Base-by-base conservation (phyloP, 2,329 filamentous ascomycete genomes). In the Parastagonospora nodorum region DNA sequence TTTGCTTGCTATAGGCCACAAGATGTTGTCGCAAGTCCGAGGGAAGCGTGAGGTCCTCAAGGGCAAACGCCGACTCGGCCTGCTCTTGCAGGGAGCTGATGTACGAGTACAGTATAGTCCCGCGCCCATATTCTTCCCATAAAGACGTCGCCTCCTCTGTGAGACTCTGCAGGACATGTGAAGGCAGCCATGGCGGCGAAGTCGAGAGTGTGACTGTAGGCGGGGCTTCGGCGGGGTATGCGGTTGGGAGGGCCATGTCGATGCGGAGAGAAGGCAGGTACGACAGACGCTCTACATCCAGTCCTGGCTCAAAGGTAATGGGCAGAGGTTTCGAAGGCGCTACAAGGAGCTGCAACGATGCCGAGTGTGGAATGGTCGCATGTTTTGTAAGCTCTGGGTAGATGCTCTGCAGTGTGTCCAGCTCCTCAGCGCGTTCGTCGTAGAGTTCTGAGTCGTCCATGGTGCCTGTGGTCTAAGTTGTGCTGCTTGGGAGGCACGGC, bases 1-100 rank as follows among this genome's bases (percentile, higher is more conserved):
- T 86, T 54, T 87, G 86, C 51, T 84, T 86, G 66, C 96, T 89
- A 63, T 89, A 91, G 58, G 92, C 88, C 37, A 96, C 73, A 11
- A 97, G 79, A 5, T 86, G 82, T 14, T 90, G 83, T 73, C 90
- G 89, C 48, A 83, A 58, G 3, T 77, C 72, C 5, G 73, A 71
- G 0, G 81, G 68, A 11, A 86, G 69, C 19, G 71, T 72, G n/a
- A 84, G 64, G 28, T 74, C 67, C 9, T 76, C 67, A 6, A 85
- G 68, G 24, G 77, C 80, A 63, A 86, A 86, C 1, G 77, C 77
- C 4, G 74, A 73, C 59, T 86, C 83, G 1, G 82, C 79, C 16
- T 81, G 74, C 66, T 85, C 82, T 59, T 86, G 83, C 2, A 87
- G 72, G 55, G 80, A 78, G 63, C 84, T 83, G 47, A 87, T 83